Conservation (phyloP, 1,284 basidiomycete genomes). For the Agroathelia rolfsii region DNA sequence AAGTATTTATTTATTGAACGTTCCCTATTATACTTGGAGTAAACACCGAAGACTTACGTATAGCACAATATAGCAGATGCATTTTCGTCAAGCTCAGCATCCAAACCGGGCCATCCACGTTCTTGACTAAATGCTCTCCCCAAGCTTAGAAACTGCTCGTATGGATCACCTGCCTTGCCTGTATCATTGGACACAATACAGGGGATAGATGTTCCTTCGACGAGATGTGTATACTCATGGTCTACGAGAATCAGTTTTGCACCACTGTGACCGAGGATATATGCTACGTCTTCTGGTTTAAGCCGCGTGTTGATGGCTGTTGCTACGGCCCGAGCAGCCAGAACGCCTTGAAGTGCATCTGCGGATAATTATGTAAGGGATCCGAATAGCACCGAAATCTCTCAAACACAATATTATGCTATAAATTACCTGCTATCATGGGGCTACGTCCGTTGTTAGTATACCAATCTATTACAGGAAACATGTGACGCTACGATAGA, state of each 20-base stretch:
- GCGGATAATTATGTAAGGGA: too few relatives aligned
- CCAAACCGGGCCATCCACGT: slow-evolving; percentile 68
- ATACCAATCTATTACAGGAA: slow-evolving; percentile 6
- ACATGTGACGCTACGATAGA: slow-evolving; percentile 1
- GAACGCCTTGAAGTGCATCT: slow-evolving; percentile 71
- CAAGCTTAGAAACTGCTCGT: slow-evolving; percentile 63
- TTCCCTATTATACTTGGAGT: too few relatives aligned
- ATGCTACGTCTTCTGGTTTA: slow-evolving; percentile 64
- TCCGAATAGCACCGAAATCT: too few relatives aligned
- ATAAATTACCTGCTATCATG: slow-evolving; percentile 54
- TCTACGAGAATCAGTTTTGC: slow-evolving; percentile 70
- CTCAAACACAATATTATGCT: slow-evolving; percentile 3
- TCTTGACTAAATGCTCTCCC: slow-evolving; percentile 61
- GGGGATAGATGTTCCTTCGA: slow-evolving; percentile 37
- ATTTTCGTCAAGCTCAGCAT: slow-evolving; percentile 62
- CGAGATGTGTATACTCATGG: slow-evolving; percentile 57
- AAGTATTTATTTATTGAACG: slow-evolving; percentile 4
- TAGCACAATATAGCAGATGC: slow-evolving; percentile 66
- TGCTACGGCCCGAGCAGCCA: slow-evolving; percentile 69
- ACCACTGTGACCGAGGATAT: slow-evolving; percentile 76
- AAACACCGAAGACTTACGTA: slow-evolving; percentile 41
- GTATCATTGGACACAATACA: slow-evolving; percentile 67
- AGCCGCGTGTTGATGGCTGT: slow-evolving; percentile 79
- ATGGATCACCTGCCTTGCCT: slow-evolving; percentile 61
- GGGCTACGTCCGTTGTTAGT: slow-evolving; percentile 44